Evolutionary conservation across 2,329 filamentous ascomycete species (phyloP), one percentile per base, ranked within the genome.

Genomic region (Pseudogymnoascus sp.): DNA sequence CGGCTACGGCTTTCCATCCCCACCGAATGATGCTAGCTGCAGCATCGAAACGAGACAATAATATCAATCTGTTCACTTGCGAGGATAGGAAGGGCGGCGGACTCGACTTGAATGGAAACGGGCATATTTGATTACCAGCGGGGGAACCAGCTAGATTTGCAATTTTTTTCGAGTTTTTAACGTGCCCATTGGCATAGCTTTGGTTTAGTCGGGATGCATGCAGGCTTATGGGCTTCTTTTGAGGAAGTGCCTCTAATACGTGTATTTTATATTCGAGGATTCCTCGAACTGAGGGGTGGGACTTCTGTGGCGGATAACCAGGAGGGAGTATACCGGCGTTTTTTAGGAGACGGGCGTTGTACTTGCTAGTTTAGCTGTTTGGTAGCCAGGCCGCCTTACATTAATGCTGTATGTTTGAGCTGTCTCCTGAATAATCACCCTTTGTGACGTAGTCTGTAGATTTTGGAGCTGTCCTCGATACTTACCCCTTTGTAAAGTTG

Each of bases 1-100:
- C 92, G 2, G 85, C 90, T 37, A 96, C 93, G 7, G 90, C 93
- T 0, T 99, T 98, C 80, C 95, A 99, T 77, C 95, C 95, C 0
- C 95, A 99, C 76, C 86, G 90, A 62, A 93, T 96, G 78, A 88
- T 97, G 76, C 83, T 99, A 67, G 93, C 92, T 37, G 95, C 90
- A 71, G 90, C 93, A 1, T 90, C 92, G 3, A 83, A 91, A 48
- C 90, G 92, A 64, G 93, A 97, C 73, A 86, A 93, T 66, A 90
- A 97, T 74, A 87, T 99, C 72, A 97, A 96, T 74, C 81, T 98
- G 28, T 96, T 93, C 72, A 87, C 85, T 34, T 92, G 89, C 76
- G 83, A 85, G 66, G 81, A 81, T 62, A 77, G 79, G 68, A 76
- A 74, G 62, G 69, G 63, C 16, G 51, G 51, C 28, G 51, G 28